These are phyloP conservation scores for Mastigamoeba balamuthi DNA, from an alignment of 78 protist species.

Conservation along the genomic window DNA sequence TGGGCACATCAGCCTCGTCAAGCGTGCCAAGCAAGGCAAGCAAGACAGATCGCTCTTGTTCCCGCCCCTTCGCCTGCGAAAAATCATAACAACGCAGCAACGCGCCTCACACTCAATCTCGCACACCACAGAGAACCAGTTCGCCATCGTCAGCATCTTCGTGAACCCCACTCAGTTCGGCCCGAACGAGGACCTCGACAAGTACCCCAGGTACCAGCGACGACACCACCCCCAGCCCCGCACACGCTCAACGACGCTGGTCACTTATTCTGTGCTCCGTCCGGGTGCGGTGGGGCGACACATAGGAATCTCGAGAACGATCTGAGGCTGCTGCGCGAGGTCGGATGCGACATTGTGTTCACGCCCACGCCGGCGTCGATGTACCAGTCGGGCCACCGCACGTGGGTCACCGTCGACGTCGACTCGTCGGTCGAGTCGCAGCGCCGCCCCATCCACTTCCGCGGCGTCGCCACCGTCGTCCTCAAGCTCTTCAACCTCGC, in stretches of 20 bases:
- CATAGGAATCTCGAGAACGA: slow-evolving; percentile 36
- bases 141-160: slow-evolving; percentile 47
- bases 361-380: slow-evolving; percentile 34
- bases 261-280: too few species aligned
- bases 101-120: not conserved
- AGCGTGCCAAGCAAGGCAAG: not conserved
- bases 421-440: not conserved
- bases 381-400: slow-evolving; percentile 28
- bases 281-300: too few species aligned
- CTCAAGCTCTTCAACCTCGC: slow-evolving; percentile 55
- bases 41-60: too few species aligned
- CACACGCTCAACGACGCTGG: too few species aligned
- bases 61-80: not conserved
- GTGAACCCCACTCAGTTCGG: slow-evolving; percentile 74
- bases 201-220: slow-evolving; percentile 34
- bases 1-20: slow-evolving; percentile 61
- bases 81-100: not conserved
- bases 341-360: slow-evolving; percentile 40
- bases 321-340: not conserved
- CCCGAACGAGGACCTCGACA: slow-evolving; percentile 44
- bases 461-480: slow-evolving; percentile 74
- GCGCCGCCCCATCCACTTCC: slow-evolving; percentile 50
- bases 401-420: slow-evolving; percentile 10
- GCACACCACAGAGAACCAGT: slow-evolving; percentile 9
- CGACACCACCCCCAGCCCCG: too few species aligned